phyloP scores from a whole-genome alignment of 2,329 filamentous ascomycete genomes.

The Ophiognomonia clavigignenti-juglandacearum region DNA sequence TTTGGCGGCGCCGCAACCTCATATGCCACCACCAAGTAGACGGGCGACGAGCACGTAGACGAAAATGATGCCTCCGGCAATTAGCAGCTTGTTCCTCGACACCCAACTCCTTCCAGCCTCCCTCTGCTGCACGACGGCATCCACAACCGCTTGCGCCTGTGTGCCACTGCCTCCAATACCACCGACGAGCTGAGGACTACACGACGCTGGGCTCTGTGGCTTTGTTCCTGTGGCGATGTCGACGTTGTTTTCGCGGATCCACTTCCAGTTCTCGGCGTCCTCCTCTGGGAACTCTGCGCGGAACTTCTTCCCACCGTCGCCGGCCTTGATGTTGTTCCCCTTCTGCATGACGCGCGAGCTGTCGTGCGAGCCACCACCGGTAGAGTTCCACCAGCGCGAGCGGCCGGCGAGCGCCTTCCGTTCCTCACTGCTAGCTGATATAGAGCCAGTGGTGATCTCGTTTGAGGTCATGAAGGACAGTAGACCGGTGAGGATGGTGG shows the following conservation, averaged over 20 bases:
- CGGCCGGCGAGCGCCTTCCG: constrained; percentile 71
- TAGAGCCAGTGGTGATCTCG: constrained; percentile 94
- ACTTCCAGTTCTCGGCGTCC: constrained; percentile 84
- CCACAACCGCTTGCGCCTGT: constrained; percentile 68
- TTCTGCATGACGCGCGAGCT: constrained; percentile 50
- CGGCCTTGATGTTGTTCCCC: constrained; percentile 75
- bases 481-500: constrained; percentile 89
- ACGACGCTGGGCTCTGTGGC: constrained; percentile 43
- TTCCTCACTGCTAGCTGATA: constrained; percentile 72
- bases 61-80: constrained; percentile 68
- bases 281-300: constrained; percentile 83
- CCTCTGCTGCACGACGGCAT: constrained; percentile 68
- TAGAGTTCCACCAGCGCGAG: constrained; percentile 95
- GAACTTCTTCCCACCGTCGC: constrained; percentile 91
- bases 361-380: constrained; percentile 72
- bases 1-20: not conserved
- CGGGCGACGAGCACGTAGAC: constrained; percentile 79
- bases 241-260: constrained; percentile 80
- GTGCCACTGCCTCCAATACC: constrained; percentile 58
- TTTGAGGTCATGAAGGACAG: constrained; percentile 98
- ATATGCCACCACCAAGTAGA: constrained; percentile 52
- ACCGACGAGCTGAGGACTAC: constrained; percentile 48
- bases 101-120: constrained; percentile 82
- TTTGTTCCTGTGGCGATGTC: constrained; percentile 70
- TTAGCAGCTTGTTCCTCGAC: constrained; percentile 69